Evolutionary conservation across 768 basidiomycete species (phyloP).

Genomic region (Calvatia gigantea): DNA sequence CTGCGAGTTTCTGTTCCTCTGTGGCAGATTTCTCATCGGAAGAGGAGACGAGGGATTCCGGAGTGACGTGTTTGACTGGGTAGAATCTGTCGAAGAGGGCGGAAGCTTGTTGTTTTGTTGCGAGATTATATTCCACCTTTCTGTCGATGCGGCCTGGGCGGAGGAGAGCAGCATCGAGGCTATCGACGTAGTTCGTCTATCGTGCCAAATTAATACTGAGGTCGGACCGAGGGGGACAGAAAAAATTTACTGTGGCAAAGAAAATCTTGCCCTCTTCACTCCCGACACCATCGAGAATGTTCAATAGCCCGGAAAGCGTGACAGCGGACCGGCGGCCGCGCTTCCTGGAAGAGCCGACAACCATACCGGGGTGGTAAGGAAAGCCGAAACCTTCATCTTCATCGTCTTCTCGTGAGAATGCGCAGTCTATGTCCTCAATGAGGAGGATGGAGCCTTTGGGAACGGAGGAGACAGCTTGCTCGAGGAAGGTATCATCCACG

Average conservation of each 20-base stretch:
- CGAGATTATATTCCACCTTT: constrained; percentile 47
- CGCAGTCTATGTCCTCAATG: constrained; percentile 62
- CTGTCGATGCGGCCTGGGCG: constrained; percentile 57
- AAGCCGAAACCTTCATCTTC: constrained; percentile 19
- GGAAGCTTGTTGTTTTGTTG: constrained; percentile 41
- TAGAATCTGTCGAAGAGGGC: constrained; percentile 52
- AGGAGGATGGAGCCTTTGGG: constrained; percentile 53
- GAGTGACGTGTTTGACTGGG: constrained; percentile 27
- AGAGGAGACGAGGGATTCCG: constrained; percentile 7
- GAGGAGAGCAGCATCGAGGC: constrained; percentile 51
- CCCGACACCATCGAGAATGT: constrained; percentile 57
- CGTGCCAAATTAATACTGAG: neutral
- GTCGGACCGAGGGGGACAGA: neutral
- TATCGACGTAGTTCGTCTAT: constrained; percentile 53
- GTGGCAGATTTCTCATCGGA: constrained; percentile 14
- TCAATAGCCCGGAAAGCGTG: constrained; percentile 53
- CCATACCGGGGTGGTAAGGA: neutral
- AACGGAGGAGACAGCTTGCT: constrained; percentile 40
- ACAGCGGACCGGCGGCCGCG: constrained; percentile 28
- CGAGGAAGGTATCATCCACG: constrained; percentile 47
- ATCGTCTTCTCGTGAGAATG: constrained; percentile 46
- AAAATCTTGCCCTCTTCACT: constrained; percentile 61
- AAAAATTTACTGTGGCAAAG: constrained; percentile 48
- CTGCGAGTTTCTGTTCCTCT: constrained; percentile 4
- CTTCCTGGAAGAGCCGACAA: neutral